Evolutionary conservation across 148 eudicot species (phyloP).

Genomic region (Mesembryanthemum crystallinum): DNA sequence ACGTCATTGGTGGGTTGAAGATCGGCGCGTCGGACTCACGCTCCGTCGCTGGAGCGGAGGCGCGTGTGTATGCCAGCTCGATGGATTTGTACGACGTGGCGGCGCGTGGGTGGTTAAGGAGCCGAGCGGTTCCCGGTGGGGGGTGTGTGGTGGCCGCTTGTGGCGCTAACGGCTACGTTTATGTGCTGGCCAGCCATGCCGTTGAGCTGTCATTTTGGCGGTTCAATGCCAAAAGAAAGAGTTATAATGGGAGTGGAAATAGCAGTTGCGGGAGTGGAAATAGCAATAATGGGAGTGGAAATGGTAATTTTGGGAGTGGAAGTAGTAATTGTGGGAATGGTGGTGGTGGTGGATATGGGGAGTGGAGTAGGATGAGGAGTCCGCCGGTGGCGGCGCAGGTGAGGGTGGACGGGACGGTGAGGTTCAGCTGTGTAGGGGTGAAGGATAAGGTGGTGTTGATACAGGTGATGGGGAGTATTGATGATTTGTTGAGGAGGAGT

Average conservation of each 20-base stretch:
- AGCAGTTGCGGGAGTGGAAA: constrained; percentile 9
- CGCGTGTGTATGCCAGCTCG: constrained; percentile 60
- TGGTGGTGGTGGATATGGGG: constrained; percentile 44
- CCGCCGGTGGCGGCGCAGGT: constrained; percentile 73
- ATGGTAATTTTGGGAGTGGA: background rate
- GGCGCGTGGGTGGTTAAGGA: constrained; percentile 53
- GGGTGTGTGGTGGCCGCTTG: constrained; percentile 93
- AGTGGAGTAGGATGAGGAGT: constrained; percentile 61
- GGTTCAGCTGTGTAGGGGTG: constrained; percentile 65
- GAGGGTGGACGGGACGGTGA: constrained; percentile 62
- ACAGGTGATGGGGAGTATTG: constrained; percentile 67
- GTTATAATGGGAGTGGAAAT: background rate
- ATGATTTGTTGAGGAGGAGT: constrained; percentile 55
- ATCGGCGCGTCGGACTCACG: constrained; percentile 42
- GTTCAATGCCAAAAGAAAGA: constrained; percentile 43
- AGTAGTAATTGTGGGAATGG: background rate
- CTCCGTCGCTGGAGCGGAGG: constrained; percentile 34
- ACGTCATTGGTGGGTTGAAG: constrained; percentile 68
- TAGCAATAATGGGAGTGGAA: background rate
- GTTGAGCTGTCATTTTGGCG: constrained; percentile 86
- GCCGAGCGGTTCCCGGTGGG: constrained; percentile 67
- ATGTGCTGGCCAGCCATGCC: constrained; percentile 68
- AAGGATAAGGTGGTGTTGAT: constrained; percentile 71
- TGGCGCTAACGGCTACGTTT: constrained; percentile 48
- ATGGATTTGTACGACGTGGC: constrained; percentile 77